Conservation (phyloP, 306 rosid species). For the Trifolium dubium region DNA sequence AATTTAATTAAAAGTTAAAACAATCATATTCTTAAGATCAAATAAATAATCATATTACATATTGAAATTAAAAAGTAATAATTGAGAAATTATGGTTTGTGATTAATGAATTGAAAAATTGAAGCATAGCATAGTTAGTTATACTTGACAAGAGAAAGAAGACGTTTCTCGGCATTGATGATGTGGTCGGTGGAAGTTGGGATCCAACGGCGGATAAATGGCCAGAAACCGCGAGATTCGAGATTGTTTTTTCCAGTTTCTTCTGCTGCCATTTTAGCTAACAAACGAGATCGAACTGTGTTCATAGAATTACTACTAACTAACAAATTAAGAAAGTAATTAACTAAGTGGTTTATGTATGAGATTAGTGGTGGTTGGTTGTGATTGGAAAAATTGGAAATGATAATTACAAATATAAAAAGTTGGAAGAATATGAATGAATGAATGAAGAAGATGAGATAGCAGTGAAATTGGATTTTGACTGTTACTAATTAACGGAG, state of each 20-base stretch:
- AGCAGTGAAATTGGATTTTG: not conserved
- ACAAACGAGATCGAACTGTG: conserved; percentile 54
- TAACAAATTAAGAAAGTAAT: not conserved
- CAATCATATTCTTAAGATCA: not conserved
- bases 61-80: not conserved
- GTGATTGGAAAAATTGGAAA: not conserved
- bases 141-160: conserved; percentile 88
- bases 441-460: not conserved
- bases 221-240: conserved; percentile 64
- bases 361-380: not conserved
- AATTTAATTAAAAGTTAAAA: not conserved
- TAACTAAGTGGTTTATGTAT: not conserved
- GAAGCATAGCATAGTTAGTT: not conserved
- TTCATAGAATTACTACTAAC: conserved; percentile 44
- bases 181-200: conserved; percentile 87
- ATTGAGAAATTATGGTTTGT: conserved; percentile 35
- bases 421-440: not conserved
- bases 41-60: not conserved
- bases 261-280: conserved; percentile 73
- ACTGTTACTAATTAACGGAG: not conserved
- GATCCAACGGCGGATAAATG: conserved; percentile 87
- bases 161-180: conserved; percentile 87
- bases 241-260: conserved; percentile 53
- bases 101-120: not conserved
- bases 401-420: not conserved